Conservation (phyloP, 441 rosid species). For the Flueggea neowawraea region DNA sequence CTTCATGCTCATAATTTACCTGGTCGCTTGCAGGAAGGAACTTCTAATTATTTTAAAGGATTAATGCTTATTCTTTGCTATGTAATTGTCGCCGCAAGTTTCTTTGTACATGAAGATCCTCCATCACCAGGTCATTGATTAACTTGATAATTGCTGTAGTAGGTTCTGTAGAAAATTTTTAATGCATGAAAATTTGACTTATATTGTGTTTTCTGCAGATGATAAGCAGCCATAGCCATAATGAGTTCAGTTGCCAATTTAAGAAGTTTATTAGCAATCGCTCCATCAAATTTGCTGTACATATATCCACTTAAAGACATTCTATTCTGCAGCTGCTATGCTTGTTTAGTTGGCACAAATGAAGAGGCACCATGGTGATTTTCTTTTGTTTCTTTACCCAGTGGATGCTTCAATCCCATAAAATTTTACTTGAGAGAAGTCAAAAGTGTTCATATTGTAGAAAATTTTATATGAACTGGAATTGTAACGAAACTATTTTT, state of each 20-base stretch:
- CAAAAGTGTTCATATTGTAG: no score
- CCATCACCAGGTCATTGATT: neutral
- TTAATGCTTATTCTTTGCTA: constrained; percentile 95
- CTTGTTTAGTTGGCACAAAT: no score
- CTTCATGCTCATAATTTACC: neutral
- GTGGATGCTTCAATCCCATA: no score
- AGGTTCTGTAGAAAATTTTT: neutral
- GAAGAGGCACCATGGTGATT: no score
- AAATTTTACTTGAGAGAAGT: no score
- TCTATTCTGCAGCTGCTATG: no score
- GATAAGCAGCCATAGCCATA: neutral
- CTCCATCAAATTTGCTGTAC: no score
- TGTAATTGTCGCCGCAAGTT: constrained; percentile 92
- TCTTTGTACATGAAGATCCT: constrained; percentile 92
- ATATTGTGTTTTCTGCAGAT: neutral
- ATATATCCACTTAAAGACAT: no score
- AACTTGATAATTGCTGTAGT: neutral
- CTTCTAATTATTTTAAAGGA: constrained; percentile 95
- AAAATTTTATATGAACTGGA: no score
- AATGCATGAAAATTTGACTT: neutral
- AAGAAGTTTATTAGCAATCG: no score
- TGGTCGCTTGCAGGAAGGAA: constrained; percentile 67
- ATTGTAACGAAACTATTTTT: no score
- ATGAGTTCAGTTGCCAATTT: neutral
- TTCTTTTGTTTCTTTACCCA: no score